Conservation (phyloP, 1,139 yeast species). For the Diutina ranongensis region DNA sequence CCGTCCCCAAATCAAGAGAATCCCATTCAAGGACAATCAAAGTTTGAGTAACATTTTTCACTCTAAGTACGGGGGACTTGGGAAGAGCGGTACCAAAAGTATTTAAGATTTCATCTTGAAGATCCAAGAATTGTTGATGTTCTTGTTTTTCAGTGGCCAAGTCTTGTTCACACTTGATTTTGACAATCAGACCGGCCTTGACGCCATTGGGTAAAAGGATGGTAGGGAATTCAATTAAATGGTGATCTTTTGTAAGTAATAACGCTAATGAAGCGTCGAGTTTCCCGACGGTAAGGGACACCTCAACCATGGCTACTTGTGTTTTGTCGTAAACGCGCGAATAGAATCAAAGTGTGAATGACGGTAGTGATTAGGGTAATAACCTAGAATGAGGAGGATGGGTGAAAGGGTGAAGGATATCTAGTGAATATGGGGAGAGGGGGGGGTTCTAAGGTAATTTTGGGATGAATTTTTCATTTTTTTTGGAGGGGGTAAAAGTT, state of each 20-base stretch:
- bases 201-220: slow-evolving; percentile 84
- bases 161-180: slow-evolving; percentile 76
- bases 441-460: too few relatives aligned
- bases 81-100: slow-evolving; percentile 73
- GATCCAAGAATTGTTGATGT: slow-evolving; percentile 39
- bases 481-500: too few relatives aligned
- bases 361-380: too few relatives aligned
- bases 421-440: too few relatives aligned
- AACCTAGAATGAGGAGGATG: too few relatives aligned
- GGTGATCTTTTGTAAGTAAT: slow-evolving; percentile 84
- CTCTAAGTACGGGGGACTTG: slow-evolving; percentile 52
- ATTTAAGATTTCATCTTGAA: slow-evolving; percentile 65
- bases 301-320: slow-evolving; percentile 69
- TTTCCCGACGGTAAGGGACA: slow-evolving; percentile 89
- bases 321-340: too few relatives aligned
- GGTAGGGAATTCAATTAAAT: slow-evolving; percentile 92
- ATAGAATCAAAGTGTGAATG: too few relatives aligned
- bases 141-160: slow-evolving; percentile 56
- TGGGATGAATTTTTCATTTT: too few relatives aligned
- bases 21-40: slow-evolving; percentile 95
- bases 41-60: slow-evolving; percentile 83
- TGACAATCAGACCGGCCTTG: slow-evolving; percentile 87
- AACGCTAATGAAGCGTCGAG: slow-evolving; percentile 91
- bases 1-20: slow-evolving; percentile 69
- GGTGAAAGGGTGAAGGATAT: too few relatives aligned